A percentile compares a stretch with the other conserved stretches of the same genome.
Evolutionary conservation across 257 asterid species (phyloP).

Genomic region (Solanum chmielewskii): DNA sequence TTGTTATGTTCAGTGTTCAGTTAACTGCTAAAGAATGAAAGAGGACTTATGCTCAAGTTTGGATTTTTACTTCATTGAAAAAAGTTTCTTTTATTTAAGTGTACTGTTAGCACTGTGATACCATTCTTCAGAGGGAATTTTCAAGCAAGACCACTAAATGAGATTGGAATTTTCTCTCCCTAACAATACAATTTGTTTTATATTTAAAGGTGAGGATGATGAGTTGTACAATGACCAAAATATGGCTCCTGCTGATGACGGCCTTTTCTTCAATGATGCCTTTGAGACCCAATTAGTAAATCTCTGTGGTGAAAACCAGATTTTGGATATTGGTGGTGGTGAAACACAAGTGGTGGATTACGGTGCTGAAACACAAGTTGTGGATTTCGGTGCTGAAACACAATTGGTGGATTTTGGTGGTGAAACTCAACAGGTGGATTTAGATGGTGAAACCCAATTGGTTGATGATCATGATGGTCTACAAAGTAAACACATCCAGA

Average conservation of each 20-base stretch:
- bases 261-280: conserved; percentile 32
- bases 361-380: conserved; percentile 7
- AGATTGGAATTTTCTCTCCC: conserved; percentile 7
- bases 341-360: conserved; percentile 16
- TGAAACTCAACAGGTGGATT: conserved; percentile 15
- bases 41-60: neutral
- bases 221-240: conserved; percentile 13
- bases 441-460: conserved; percentile 43
- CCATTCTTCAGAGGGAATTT: neutral
- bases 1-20: neutral
- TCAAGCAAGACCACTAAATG: neutral
- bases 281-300: conserved; percentile 38
- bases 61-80: neutral
- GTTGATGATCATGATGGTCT: conserved; percentile 36
- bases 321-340: conserved; percentile 2
- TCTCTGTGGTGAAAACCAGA: conserved; percentile 5
- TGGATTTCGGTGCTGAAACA: conserved; percentile 11
- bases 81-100: neutral
- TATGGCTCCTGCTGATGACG: conserved; percentile 33
- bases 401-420: conserved; percentile 9
- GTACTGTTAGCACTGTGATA: neutral
- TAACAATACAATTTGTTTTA: neutral
- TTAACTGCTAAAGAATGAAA: neutral
- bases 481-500: conserved; percentile 9
- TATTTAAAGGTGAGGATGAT: conserved; percentile 15